A percentile compares a stretch with the other conserved stretches of the same genome.
These are phyloP conservation scores for Echinochloa phyllopogon DNA, from an alignment of 176 grass and related monocot species.

Conservation along the genomic window DNA sequence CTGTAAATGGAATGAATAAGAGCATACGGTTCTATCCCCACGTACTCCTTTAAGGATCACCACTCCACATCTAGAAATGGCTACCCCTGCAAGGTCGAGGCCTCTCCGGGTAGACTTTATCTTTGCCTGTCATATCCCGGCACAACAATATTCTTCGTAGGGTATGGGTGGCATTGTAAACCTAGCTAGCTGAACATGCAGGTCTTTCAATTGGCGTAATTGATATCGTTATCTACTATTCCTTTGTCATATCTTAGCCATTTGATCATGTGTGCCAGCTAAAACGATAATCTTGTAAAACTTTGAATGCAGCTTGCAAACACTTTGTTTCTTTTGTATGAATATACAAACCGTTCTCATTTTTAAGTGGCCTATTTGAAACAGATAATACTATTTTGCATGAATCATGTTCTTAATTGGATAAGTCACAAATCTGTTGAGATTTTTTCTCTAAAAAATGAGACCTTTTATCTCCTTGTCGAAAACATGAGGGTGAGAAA, in stretches of 20 bases:
- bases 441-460: neutral
- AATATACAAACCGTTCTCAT: neutral
- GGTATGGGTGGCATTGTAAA: neutral
- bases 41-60: conserved; percentile 20
- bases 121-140: conserved; percentile 8
- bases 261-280: neutral
- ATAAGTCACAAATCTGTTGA: neutral
- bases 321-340: neutral
- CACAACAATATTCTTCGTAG: neutral
- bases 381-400: neutral
- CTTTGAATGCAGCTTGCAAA: neutral
- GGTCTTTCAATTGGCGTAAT: neutral
- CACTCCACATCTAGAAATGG: conserved; percentile 29
- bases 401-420: neutral
- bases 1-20: conserved; percentile 30
- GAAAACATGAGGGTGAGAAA: neutral
- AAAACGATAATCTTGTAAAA: neutral
- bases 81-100: conserved; percentile 1
- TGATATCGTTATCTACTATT: neutral
- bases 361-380: neutral
- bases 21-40: conserved; percentile 34
- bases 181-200: neutral
- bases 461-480: neutral
- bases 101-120: conserved; percentile 24
- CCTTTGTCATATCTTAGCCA: neutral